Conservation (phyloP, 2,329 filamentous ascomycete genomes). For the Phaeoacremonium minimum region DNA sequence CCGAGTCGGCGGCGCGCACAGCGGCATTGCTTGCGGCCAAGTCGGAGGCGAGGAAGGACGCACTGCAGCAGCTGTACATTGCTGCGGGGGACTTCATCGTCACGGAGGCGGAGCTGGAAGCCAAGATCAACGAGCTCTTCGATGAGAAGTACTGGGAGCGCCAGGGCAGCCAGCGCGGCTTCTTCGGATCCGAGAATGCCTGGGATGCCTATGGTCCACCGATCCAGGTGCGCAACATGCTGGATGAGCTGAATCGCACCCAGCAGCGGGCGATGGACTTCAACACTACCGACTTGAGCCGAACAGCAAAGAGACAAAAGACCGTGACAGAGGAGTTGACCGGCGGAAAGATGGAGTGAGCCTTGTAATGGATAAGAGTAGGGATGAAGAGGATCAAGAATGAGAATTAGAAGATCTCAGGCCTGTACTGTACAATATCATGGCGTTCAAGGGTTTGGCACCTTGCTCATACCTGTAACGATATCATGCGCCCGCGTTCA, state of each 20-base stretch:
- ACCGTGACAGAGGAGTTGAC: constrained; percentile 54
- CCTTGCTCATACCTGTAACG: no score
- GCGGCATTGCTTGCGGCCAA: constrained; percentile 42
- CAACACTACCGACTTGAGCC: constrained; percentile 32
- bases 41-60: constrained; percentile 59
- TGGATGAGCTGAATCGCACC: constrained; percentile 28
- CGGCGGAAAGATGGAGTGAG: constrained; percentile 51
- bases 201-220: constrained; percentile 48
- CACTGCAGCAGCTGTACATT: constrained; percentile 84
- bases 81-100: constrained; percentile 85
- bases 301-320: constrained; percentile 47
- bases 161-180: constrained; percentile 26
- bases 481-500: no score
- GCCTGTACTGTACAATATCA: no score
- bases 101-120: constrained; percentile 70
- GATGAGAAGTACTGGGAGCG: constrained; percentile 52
- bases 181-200: constrained; percentile 34
- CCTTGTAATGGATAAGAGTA: no score
- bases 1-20: constrained; percentile 33
- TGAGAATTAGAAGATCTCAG: no score
- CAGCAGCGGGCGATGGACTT: constrained; percentile 27
- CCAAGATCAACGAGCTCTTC: constrained; percentile 73
- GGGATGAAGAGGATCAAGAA: no score
- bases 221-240: constrained; percentile 37
- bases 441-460: no score